These are phyloP conservation scores for Venturia pyrina DNA, from an alignment of 2,329 filamentous ascomycete species.

Conservation along the genomic window DNA sequence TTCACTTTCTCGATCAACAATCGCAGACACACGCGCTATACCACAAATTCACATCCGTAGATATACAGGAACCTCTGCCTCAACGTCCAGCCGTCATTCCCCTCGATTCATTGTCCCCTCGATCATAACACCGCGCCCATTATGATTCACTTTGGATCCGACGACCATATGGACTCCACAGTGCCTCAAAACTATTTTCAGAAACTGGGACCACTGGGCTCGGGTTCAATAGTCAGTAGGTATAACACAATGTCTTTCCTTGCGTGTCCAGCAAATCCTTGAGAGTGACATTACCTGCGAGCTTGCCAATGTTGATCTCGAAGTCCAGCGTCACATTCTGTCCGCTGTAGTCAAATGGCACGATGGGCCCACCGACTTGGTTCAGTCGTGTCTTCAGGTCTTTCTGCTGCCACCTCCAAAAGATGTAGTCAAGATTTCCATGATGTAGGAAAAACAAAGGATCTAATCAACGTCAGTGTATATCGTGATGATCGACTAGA, in stretches of 20 bases:
- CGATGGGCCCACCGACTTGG: neutral
- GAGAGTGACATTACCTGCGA: neutral
- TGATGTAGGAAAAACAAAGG: neutral
- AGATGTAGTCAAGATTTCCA: neutral
- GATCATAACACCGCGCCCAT: neutral
- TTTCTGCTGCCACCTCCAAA: neutral
- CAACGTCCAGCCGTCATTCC: neutral
- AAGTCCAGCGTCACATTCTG: neutral
- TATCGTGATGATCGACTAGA: neutral
- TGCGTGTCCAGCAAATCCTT: neutral
- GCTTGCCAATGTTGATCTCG: neutral
- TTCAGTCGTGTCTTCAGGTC: neutral
- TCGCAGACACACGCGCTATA: no score
- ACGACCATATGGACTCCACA: no score
- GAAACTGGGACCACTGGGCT: neutral
- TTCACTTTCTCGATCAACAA: no score
- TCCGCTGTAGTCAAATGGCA: neutral
- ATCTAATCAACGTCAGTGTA: neutral
- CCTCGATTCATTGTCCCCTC: neutral
- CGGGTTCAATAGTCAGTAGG: neutral
- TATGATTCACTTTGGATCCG: neutral
- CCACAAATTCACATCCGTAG: no score
- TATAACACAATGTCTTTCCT: neutral
- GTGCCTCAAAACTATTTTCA: no score
- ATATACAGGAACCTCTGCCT: no score